These are phyloP conservation scores for Leishmania turanica DNA, from an alignment of 208 protist genomes.

Conservation along the genomic window DNA sequence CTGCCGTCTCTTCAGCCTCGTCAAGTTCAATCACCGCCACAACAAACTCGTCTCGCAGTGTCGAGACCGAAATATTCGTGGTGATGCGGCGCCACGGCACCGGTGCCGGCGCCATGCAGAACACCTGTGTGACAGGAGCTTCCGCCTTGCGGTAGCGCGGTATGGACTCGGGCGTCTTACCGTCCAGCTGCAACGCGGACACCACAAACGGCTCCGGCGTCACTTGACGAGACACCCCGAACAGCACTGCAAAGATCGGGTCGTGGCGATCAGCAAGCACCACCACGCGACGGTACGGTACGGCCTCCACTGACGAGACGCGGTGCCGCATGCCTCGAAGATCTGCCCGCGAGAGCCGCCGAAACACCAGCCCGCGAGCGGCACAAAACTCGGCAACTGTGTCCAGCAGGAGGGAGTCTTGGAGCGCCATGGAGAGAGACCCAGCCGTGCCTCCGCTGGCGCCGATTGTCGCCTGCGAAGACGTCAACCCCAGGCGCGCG, in stretches of 20 bases:
- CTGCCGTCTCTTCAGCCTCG: background rate
- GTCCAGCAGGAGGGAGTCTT: conserved; percentile 55
- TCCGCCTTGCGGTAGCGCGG: conserved; percentile 7
- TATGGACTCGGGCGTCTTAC: conserved; percentile 4
- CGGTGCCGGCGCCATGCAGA: conserved; percentile 28
- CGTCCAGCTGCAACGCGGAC: conserved; percentile 12
- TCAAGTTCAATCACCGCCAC: conserved; percentile 25
- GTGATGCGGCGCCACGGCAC: conserved; percentile 35
- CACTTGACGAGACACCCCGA: conserved; percentile 21
- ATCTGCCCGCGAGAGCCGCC: conserved; percentile 34
- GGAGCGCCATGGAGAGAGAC: conserved; percentile 33
- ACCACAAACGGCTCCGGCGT: conserved; percentile 25
- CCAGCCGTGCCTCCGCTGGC: conserved; percentile 14
- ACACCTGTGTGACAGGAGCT: conserved; percentile 28
- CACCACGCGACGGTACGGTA: conserved; percentile 46
- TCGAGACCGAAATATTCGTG: conserved; percentile 21
- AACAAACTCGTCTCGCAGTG: conserved; percentile 25
- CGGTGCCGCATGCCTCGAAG: conserved; percentile 34
- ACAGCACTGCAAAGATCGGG: conserved; percentile 45
- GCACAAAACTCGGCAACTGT: conserved; percentile 48
- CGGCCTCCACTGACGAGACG: conserved; percentile 42
- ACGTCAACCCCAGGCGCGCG: background rate
- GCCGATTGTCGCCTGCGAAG: conserved; percentile 22
- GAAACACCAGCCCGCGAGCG: conserved; percentile 36
- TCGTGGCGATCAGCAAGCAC: conserved; percentile 53